phyloP scores from a whole-genome alignment of 2,329 filamentous ascomycete species.

The Aureobasidium mangrovei region DNA sequence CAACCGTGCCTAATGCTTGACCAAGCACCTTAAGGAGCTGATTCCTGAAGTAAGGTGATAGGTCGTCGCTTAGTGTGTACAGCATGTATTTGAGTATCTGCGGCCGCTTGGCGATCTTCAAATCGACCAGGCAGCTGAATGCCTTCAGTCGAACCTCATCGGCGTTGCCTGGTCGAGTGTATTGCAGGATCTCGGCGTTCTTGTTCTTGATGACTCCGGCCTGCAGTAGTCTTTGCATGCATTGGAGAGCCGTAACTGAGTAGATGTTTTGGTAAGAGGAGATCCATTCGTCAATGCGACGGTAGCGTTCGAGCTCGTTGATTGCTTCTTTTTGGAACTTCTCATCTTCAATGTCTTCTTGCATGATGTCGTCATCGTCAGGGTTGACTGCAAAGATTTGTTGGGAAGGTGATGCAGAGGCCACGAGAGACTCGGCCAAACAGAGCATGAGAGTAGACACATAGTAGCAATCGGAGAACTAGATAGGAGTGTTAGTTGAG shows the following conservation, averaged over 20 bases:
- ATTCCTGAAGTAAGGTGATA: conserved; percentile 49
- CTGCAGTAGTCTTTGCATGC: conserved; percentile 47
- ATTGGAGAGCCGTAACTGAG: conserved; percentile 52
- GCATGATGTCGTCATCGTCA: conserved; percentile 39
- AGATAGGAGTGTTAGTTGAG: conserved; percentile 8
- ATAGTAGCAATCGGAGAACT: conserved; percentile 83
- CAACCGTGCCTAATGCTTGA: conserved; percentile 48
- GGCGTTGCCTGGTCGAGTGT: conserved; percentile 51
- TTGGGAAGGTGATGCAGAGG: conserved; percentile 20
- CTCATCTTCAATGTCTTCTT: conserved; percentile 36
- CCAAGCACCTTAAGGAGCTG: conserved; percentile 46
- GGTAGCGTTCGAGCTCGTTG: conserved; percentile 53
- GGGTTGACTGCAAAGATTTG: conserved; percentile 29
- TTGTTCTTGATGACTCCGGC: conserved; percentile 45
- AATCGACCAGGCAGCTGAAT: conserved; percentile 48
- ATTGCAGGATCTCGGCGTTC: conserved; percentile 51
- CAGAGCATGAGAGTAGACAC: conserved; percentile 68
- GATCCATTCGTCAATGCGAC: conserved; percentile 59
- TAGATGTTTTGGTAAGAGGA: conserved; percentile 57
- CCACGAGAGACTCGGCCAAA: conserved; percentile 47
- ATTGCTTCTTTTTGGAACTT: conserved; percentile 49
- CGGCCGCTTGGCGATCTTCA: conserved; percentile 44
- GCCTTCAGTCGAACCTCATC: conserved; percentile 52
- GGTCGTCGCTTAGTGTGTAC: conserved; percentile 47
- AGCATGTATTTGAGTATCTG: conserved; percentile 49